Evolutionary conservation across 164 flowering plant species (phyloP).

Genomic region (Sedum album): DNA sequence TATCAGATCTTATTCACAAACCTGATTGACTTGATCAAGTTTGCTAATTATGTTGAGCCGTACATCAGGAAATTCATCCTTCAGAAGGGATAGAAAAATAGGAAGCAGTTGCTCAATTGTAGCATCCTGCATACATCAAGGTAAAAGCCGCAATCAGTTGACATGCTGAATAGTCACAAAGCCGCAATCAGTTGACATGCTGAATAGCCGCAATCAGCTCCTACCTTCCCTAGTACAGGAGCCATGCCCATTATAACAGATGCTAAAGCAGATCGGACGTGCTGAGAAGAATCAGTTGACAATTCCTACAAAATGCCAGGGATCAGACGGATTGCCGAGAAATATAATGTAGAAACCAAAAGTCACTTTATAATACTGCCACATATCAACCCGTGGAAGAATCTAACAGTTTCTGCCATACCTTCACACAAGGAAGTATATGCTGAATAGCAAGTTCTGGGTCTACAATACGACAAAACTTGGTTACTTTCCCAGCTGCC

Average conservation of each 20-base stretch:
- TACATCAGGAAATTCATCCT: conserved; percentile 12
- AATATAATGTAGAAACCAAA: background rate
- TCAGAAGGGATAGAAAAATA: conserved; percentile 9
- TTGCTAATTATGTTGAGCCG: conserved; percentile 11
- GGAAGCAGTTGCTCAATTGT: conserved; percentile 10
- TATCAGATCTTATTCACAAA: background rate
- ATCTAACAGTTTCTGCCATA: conserved; percentile 11
- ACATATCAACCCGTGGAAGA: background rate
- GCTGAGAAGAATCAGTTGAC: conserved; percentile 95
- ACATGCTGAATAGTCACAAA: too few relatives aligned
- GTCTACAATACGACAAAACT: conserved; percentile 72
- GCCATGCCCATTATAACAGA: conserved; percentile 99
- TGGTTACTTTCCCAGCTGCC: conserved; percentile 95
- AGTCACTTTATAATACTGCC: background rate
- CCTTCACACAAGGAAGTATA: conserved; percentile 98
- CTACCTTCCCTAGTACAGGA: conserved; percentile 88
- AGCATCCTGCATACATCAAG: conserved; percentile 2
- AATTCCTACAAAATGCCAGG: conserved; percentile 39
- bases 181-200: background rate
- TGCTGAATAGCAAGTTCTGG: conserved; percentile 93
- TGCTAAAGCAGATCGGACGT: conserved; percentile 96
- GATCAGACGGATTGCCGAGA: conserved; percentile 3
- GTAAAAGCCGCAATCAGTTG: background rate
- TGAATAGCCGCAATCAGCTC: background rate
- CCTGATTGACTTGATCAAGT: conserved; percentile 11